Base-by-base conservation (phyloP, 139 green algal genomes). In the Tetradesmus obliquus region DNA sequence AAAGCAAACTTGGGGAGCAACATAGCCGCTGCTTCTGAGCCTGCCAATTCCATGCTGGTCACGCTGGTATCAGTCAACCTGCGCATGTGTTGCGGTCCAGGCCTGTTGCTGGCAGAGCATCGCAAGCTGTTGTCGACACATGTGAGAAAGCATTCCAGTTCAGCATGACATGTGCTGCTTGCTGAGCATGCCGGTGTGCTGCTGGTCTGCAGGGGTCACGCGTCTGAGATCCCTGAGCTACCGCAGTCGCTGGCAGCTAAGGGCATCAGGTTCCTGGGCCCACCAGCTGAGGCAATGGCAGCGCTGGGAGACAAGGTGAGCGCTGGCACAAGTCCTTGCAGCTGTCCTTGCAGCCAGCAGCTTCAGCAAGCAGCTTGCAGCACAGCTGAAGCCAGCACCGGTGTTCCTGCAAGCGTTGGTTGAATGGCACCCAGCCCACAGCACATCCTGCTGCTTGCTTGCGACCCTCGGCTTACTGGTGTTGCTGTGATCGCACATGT, bases 181-280 rank as follows among this genome's bases (percentile, higher is more conserved):
- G 13, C 22, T 45, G 32, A 45, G 22, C 20, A 6, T 51, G 9
- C 24, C 12, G 74, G 5, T 45, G 5, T 82, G n/a, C 15, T 82
- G 74, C 71, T 90, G 86, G 86, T 12, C 24, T 89, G 55, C 91
- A 99, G 98, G 98, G 98, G 98, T 54, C 98, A 99, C 91, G 98
- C 98, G 3, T 98, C 95, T 13, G 98, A 99, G 94, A 98, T 98
- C 90, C 98, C 98, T 4, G 97, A 99, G 91, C 96, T 99, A 86
- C 98, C 98, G 4, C 88, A 92, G 6, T 92, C 95, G 0, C 95
- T 99, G 71, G 91, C 55, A 84, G 83, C 96, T 66, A 62, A 92
- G 2, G 93, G 88, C 69, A 99, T 99, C 91, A 93, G 93, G 53
- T 99, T 99, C 93, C 95, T 99, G 79, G 98, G 98, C 6, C 98